These are phyloP conservation scores for Geotrichum phurueaensis DNA, from an alignment of 1,139 yeast species.

Conservation along the genomic window DNA sequence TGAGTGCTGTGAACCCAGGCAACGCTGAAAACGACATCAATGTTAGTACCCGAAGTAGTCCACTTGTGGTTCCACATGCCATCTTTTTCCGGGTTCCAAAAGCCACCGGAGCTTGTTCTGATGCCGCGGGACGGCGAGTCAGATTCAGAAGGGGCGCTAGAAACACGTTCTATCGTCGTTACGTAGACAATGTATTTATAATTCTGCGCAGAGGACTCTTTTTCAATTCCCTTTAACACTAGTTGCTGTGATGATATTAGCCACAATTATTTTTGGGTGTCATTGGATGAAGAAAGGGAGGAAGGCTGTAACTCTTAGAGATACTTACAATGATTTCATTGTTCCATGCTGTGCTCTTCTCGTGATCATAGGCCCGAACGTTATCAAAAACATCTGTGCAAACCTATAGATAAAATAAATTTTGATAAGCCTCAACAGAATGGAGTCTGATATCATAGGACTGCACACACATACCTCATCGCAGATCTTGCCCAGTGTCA, in stretches of 20 bases:
- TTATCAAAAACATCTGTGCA: conserved; percentile 4
- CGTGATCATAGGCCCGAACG: conserved; percentile 18
- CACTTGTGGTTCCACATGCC: conserved; percentile 34
- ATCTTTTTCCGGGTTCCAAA: conserved; percentile 34
- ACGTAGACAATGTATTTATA: conserved; percentile 33
- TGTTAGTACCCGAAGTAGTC: conserved; percentile 17
- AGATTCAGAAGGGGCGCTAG: not conserved
- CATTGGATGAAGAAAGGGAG: not conserved
- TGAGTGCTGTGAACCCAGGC: conserved; percentile 32
- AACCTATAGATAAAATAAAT: not conserved
- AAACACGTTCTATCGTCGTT: conserved; percentile 25
- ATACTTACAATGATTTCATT: conserved; percentile 20
- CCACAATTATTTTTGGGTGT: not conserved
- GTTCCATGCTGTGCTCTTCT: conserved; percentile 22
- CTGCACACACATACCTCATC: conserved; percentile 9
- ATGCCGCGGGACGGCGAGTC: conserved; percentile 30
- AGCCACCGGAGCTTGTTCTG: conserved; percentile 30
- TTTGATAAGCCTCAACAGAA: not conserved
- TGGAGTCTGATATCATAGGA: not conserved
- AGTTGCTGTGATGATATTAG: conserved; percentile 7
- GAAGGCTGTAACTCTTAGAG: not conserved
- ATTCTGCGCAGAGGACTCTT: conserved; percentile 22
- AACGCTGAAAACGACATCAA: conserved; percentile 29
- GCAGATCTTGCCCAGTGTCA: conserved; percentile 7
- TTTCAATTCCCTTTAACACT: conserved; percentile 25